Evolutionary conservation across 768 basidiomycete species (phyloP).

Genomic region (Asterophora parasitica): DNA sequence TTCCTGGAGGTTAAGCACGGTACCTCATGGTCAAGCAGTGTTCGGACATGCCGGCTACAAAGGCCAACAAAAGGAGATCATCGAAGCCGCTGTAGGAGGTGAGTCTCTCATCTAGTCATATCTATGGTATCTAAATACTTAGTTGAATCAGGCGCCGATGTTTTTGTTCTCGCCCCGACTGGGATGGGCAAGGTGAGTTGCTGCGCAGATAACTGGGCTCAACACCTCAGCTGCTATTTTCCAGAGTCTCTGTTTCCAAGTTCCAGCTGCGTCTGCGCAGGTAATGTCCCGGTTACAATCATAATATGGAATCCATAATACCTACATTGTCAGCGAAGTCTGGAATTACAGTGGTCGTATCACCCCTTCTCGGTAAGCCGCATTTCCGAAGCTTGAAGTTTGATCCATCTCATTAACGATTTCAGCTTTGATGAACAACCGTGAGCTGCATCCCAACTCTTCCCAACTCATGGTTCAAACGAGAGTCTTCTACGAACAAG

Average conservation of each 20-base stretch:
- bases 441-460: slow-evolving; percentile 36
- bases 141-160: slow-evolving; percentile 50
- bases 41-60: slow-evolving; percentile 68
- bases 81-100: slow-evolving; percentile 68
- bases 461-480: neutral
- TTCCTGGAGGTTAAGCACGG: neutral
- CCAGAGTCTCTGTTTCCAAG: slow-evolving; percentile 82
- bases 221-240: neutral
- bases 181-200: slow-evolving; percentile 78
- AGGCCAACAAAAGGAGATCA: slow-evolving; percentile 74
- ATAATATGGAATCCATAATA: neutral
- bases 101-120: slow-evolving; percentile 2
- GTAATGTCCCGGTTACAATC: slow-evolving; percentile 27
- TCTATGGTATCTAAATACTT: no score
- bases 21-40: slow-evolving; percentile 32
- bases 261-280: slow-evolving; percentile 66
- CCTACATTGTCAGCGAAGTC: slow-evolving; percentile 32
- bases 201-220: neutral
- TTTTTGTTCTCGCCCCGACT: slow-evolving; percentile 79
- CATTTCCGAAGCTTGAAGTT: neutral
- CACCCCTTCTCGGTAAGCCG: slow-evolving; percentile 64
- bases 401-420: neutral
- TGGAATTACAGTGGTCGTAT: slow-evolving; percentile 72
- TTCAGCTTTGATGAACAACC: slow-evolving; percentile 78
- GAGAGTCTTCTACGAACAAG: slow-evolving; percentile 26